Percentiles rank a stretch among this genome's conserved stretches.
Evolutionary conservation across 108 stramenopile species (phyloP).

Genomic region (Craspedostauros australis): DNA sequence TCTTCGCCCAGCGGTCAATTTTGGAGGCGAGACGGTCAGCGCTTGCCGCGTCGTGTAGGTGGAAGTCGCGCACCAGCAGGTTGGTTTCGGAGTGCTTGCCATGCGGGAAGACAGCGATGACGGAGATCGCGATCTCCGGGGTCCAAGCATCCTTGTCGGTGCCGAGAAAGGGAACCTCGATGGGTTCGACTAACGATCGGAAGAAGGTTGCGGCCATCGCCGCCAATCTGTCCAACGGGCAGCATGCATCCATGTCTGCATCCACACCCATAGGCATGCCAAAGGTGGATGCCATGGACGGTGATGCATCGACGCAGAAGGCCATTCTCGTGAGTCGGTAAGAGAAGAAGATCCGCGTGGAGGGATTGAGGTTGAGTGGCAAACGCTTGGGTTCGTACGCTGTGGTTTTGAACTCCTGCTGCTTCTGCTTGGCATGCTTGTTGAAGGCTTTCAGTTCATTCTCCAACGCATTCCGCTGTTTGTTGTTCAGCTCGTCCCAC

Average conservation of each 20-base stretch:
- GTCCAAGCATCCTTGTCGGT: slow-evolving; percentile 26
- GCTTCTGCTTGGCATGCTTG: slow-evolving; percentile 20
- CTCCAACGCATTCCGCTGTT: slow-evolving; percentile 30
- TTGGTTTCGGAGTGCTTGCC: slow-evolving; percentile 43
- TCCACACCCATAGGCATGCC: too few relatives aligned
- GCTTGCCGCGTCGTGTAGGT: slow-evolving; percentile 44
- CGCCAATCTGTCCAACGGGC: slow-evolving; percentile 65
- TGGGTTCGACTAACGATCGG: slow-evolving; percentile 50
- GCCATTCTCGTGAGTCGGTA: slow-evolving; percentile 77
- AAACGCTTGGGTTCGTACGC: slow-evolving; percentile 54
- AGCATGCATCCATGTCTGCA: slow-evolving; percentile 13
- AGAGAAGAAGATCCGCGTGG: slow-evolving; percentile 61
- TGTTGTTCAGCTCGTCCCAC: slow-evolving; percentile 17
- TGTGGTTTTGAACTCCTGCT: slow-evolving; percentile 11
- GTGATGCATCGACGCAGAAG: slow-evolving; percentile 76
- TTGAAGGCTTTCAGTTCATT: slow-evolving; percentile 55
- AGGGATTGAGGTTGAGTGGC: slow-evolving; percentile 54
- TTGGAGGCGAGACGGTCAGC: slow-evolving; percentile 39
- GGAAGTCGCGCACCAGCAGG: slow-evolving; percentile 67
- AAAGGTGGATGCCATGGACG: slow-evolving; percentile 60
- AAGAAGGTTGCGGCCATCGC: slow-evolving; percentile 58
- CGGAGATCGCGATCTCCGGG: slow-evolving; percentile 60
- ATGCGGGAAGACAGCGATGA: slow-evolving; percentile 68
- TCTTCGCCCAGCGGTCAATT: slow-evolving; percentile 61
- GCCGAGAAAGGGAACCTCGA: slow-evolving; percentile 13